Evolutionary conservation across 805 yeast species (phyloP), one percentile per base, ranked within the genome.

Genomic region (Cyberlindnera maclurae): DNA sequence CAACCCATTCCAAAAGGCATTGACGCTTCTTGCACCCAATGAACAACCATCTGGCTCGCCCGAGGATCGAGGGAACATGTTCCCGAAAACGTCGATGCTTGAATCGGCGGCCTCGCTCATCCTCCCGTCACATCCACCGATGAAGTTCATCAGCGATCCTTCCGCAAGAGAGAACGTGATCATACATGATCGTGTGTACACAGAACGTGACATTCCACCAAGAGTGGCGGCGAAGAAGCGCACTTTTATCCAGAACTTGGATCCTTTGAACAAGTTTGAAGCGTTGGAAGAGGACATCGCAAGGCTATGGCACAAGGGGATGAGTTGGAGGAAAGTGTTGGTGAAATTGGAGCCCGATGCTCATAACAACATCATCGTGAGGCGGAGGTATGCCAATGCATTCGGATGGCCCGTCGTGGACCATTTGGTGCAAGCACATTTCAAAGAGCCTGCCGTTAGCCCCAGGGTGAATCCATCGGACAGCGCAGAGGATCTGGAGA

Each of bases 361-460:
- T 0, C 90, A 82, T 52, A 82, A 82, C 49, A 82, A 81, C 49
- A 80, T 82, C 26, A 65, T 81, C 29, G 89, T 82, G 0, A 60
- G 93, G 46, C 65, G 89, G 51, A 60, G 80, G 39, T 82, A 81
- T 59, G 70, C 85, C 1, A 84, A 84, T 62, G 93, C 90, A 0
- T 83, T 77, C 59, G 94, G 95, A 1, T 84, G 95, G 95, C 77
- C 75, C 1, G 85, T 82, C 0, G 64, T 83, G 34, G 88, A 82
- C 42, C 93, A 82, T 54, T 53, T 84, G 43, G 73, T 79, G 2
- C 64, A 67, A 12, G 67, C 71, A 36, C 93, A 84, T 62, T 84
- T 84, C 57, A 53, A 20, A 4, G 15, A 27, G 15, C 20, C 9
- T n/a, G 9, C 20, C 1, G 5, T 29, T 3, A 36, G 27, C 12